These are phyloP conservation scores for Solanum appendiculatum DNA, from an alignment of 257 asterid species.

Conservation along the genomic window DNA sequence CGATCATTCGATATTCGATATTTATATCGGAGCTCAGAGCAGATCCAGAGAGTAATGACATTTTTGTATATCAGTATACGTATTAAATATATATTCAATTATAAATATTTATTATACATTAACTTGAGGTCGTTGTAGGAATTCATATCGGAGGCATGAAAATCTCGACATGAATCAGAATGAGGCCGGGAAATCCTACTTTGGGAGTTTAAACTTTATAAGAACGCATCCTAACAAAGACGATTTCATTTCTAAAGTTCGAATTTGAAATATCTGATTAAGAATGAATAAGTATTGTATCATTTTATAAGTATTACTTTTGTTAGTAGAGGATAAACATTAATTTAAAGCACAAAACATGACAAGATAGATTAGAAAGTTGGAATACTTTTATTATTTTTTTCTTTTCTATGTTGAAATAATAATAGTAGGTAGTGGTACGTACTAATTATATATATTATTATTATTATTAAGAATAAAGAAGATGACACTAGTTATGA, in stretches of 20 bases:
- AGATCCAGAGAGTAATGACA: background rate
- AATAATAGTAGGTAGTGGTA: background rate
- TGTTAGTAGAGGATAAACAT: conserved; percentile 12
- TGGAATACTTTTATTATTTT: background rate
- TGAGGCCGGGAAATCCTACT: background rate
- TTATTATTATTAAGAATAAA: background rate
- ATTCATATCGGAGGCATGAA: background rate
- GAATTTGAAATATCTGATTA: background rate
- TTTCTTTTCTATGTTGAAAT: background rate
- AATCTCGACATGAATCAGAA: background rate
- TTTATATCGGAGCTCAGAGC: rapidly evolving
- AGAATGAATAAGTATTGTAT: background rate
- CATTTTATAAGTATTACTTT: background rate
- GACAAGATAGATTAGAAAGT: conserved; percentile 46
- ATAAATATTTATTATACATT: background rate
- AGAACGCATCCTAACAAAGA: background rate
- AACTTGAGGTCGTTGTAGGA: background rate
- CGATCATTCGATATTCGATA: rapidly evolving
- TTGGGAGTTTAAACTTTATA: no score
- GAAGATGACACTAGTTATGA: conserved; percentile 2
- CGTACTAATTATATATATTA: background rate
- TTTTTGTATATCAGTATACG: background rate
- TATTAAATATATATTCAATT: background rate
- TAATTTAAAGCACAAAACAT: conserved; percentile 20
- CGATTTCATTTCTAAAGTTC: background rate